Evolutionary conservation across 164 flowering plant genomes (phyloP), one percentile per base, ranked within the genome.

Genomic region (Platanus orientalis): DNA sequence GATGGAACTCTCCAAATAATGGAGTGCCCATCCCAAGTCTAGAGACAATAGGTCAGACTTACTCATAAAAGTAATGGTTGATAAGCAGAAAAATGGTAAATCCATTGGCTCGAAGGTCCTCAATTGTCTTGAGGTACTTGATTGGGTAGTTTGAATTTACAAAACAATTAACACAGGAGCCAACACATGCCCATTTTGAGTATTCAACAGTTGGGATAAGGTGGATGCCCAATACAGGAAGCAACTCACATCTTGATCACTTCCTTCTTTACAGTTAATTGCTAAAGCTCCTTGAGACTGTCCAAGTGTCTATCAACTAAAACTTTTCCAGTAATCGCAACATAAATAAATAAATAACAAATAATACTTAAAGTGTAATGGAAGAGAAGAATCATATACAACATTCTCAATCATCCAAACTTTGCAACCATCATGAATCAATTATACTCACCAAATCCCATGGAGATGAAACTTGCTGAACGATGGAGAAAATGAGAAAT

Each of bases 381-480:
- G 42, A 36, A 36, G 13, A 7, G 42, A 14, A 36, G 12, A n/a
- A n/a, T n/a, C n/a, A n/a, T n/a, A n/a, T n/a, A 36, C 42, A 36
- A 7, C 1, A 32, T 9, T 32, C 39, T 32, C 39, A 4, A 36
- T 36, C 9, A 44, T 20, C 19, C 20, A 14, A 54, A 40, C 21
- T 14, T 63, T 4, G 19, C 4, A 58, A 14, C 11, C 40, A 17
- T 14, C 53, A 68, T 48, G 40, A 66, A 29, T 13, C 39, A 55
- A 21, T 2, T 28, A 30, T 26, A 34, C 75, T 69, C 84, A 90
- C 98, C 96, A 87, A 69, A 74, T 91, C 92, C 98, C 98, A 94
- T 0, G 97, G 98, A 71, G 69, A 81, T n/a, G 60, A 58, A 64
- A 78, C 73, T 67, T 94, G 97, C 59, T 81, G 87, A 67, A 58